Conservation (phyloP, 352 stramenopile species). For the Phytophthora capsici region DNA sequence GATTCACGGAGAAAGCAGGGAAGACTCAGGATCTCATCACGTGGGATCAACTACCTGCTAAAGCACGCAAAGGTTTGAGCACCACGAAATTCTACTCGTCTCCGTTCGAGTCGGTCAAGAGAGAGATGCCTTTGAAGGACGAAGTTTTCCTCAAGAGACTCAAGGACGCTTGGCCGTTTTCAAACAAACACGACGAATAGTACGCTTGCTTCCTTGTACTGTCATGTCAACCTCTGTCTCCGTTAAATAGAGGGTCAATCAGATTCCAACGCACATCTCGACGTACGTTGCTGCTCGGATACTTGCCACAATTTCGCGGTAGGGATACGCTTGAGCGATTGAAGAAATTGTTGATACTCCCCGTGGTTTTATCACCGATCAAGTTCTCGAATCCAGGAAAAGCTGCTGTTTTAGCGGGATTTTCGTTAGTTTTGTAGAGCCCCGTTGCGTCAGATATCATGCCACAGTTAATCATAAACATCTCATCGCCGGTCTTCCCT, state of each 20-base stretch:
- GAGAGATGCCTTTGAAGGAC: neutral
- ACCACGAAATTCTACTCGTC: neutral
- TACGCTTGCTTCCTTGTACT: too few species aligned
- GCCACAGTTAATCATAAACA: slow-evolving; percentile 55
- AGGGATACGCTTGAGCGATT: too few species aligned
- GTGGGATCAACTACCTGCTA: neutral
- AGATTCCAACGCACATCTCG: slow-evolving; percentile 20
- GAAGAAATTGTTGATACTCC: too few species aligned
- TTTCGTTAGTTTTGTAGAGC: neutral
- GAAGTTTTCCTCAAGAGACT: neutral
- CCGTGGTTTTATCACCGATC: too few species aligned
- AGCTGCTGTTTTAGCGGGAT: slow-evolving; percentile 14
- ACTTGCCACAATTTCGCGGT: slow-evolving; percentile 1
- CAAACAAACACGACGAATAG: too few species aligned
- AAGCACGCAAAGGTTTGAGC: neutral
- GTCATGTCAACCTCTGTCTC: too few species aligned
- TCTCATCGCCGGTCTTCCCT: slow-evolving; percentile 37
- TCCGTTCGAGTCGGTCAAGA: neutral
- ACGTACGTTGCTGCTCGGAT: slow-evolving; percentile 31
- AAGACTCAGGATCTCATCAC: neutral
- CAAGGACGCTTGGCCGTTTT: neutral
- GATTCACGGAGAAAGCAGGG: neutral
- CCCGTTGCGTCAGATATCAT: too few species aligned
- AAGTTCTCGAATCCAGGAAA: neutral
- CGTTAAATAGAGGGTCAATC: too few species aligned